Evolutionary conservation across 148 eudicot genomes (phyloP).

Genomic region (Dianthus caryophyllus): DNA sequence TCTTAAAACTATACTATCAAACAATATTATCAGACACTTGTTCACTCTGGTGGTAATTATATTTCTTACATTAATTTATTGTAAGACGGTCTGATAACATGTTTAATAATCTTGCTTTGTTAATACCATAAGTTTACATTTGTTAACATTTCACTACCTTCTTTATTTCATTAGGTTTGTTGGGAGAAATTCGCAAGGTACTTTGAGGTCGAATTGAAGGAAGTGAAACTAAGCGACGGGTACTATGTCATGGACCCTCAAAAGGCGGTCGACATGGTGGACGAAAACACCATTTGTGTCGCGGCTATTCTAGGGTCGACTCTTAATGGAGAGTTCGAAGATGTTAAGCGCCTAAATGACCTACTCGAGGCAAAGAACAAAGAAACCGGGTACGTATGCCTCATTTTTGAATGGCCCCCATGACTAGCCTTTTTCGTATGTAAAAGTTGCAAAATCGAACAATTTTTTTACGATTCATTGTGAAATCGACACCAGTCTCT

Average conservation of each 20-base stretch:
- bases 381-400: constrained; percentile 60
- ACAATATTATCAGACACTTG: no score
- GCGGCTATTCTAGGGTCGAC: constrained; percentile 68
- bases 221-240: constrained; percentile 59
- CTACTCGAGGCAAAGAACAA: constrained; percentile 55
- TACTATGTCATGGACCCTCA: constrained; percentile 73
- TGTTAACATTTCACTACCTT: no score
- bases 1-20: no score
- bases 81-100: no score
- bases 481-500: no score
- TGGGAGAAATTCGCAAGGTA: constrained; percentile 79
- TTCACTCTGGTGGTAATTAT: no score
- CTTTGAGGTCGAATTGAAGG: constrained; percentile 70
- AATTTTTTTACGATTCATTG: background rate
- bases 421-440: background rate
- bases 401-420: background rate
- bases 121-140: no score
- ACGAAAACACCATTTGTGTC: constrained; percentile 67
- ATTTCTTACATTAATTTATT: no score
- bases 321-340: constrained; percentile 73
- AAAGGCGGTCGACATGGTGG: constrained; percentile 66
- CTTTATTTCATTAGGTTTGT: no score
- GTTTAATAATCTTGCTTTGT: no score
- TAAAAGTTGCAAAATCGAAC: no score
- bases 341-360: constrained; percentile 54